Conservation (phyloP, 2,329 filamentous ascomycete species). For the Claviceps paspali region DNA sequence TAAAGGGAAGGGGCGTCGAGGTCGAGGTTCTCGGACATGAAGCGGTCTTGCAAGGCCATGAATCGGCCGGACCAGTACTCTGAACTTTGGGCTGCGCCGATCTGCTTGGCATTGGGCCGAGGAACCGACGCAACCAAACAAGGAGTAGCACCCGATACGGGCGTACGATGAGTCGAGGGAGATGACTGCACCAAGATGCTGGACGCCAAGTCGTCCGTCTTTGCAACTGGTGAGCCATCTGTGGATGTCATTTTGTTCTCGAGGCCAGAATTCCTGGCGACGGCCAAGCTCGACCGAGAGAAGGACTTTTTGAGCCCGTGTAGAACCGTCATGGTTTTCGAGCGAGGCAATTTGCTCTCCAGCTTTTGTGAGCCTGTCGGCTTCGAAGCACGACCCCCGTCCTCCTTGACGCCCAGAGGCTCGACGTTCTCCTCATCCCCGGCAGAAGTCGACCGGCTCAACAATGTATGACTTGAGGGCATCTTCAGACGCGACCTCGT, state of each 20-base stretch:
- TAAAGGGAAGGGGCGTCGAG: constrained; percentile 2
- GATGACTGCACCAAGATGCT: background rate
- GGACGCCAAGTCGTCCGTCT: background rate
- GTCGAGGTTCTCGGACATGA: constrained; percentile 14
- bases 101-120: constrained; percentile 13
- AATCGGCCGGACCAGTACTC: constrained; percentile 51
- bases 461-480: constrained; percentile 6
- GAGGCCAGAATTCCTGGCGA: constrained; percentile 9
- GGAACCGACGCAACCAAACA: constrained; percentile 2
- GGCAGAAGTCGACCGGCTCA: background rate
- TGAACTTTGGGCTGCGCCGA: constrained; percentile 29
- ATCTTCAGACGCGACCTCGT: constrained; percentile 9
- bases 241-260: constrained; percentile 6
- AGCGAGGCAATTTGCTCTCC: constrained; percentile 23
- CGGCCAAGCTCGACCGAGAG: constrained; percentile 18
- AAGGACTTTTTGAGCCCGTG: constrained; percentile 30
- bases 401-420: constrained; percentile 3
- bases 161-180: background rate
- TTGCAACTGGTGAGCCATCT: too few relatives aligned
- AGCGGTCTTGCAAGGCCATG: constrained; percentile 36
- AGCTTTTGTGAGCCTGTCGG: background rate
- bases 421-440: constrained; percentile 15
- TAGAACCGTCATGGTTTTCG: constrained; percentile 28
- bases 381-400: background rate
- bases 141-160: background rate